These are phyloP conservation scores for Microsporum audouinii DNA, from an alignment of 2,329 filamentous ascomycete species.

Conservation along the genomic window DNA sequence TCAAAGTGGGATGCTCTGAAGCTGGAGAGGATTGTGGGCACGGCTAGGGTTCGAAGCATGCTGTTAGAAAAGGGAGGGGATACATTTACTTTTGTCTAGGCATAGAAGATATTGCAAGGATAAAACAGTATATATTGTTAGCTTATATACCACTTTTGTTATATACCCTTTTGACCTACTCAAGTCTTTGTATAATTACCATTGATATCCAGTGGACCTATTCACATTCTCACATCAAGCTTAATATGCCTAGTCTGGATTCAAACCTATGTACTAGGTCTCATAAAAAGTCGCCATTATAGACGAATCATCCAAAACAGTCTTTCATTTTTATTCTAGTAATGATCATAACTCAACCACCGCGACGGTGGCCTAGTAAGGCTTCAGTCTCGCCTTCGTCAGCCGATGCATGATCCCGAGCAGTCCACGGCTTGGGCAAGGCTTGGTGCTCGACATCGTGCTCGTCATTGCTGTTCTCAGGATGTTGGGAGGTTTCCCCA, in stretches of 20 bases:
- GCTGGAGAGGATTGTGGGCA: constrained; percentile 78
- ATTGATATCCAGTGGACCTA: no score
- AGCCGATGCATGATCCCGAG: constrained; percentile 11
- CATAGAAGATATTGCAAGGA: neutral
- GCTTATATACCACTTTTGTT: neutral
- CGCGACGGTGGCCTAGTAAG: neutral
- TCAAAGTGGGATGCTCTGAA: constrained; percentile 82
- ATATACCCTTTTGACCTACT: neutral
- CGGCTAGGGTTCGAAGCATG: constrained; percentile 70
- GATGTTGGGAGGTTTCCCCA: constrained; percentile 13
- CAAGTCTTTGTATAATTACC: no score
- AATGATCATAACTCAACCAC: neutral
- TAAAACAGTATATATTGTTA: neutral
- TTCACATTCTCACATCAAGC: no score
- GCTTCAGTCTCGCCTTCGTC: constrained; percentile 8
- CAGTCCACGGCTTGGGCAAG: constrained; percentile 2
- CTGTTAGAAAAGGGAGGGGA: constrained; percentile 66
- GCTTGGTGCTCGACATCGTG: constrained; percentile 4
- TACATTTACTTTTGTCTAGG: constrained; percentile 89
- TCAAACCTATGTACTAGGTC: no score
- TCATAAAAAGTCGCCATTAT: no score
- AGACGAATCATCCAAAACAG: no score
- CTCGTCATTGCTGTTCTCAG: neutral
- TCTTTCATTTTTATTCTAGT: neutral
- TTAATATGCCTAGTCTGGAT: no score